Conservation (phyloP, 164 flowering plant species). For the Liquidambar formosana region DNA sequence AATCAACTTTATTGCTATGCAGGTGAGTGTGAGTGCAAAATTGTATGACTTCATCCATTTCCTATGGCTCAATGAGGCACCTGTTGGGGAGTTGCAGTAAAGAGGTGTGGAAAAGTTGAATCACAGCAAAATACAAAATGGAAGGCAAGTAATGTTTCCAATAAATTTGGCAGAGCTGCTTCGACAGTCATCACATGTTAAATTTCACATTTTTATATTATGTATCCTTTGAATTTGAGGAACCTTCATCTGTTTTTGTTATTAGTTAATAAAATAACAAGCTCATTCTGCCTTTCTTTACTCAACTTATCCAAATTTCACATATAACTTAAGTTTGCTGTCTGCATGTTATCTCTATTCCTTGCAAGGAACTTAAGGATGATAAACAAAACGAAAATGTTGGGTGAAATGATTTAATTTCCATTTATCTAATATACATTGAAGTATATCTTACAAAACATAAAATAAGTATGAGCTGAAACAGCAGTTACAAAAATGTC, state of each 20-base stretch:
- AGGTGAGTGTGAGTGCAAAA: slow-evolving; percentile 98
- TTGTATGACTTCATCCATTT: slow-evolving; percentile 96
- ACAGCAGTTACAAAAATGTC: too few relatives aligned
- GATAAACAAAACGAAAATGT: too few relatives aligned
- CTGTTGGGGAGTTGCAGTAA: slow-evolving; percentile 95
- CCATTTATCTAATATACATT: too few relatives aligned
- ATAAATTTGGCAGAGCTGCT: slow-evolving; percentile 16
- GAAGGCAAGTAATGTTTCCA: slow-evolving; percentile 24
- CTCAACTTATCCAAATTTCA: not conserved
- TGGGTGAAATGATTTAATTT: too few relatives aligned
- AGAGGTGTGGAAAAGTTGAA: not conserved
- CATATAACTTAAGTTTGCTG: not conserved
- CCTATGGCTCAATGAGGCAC: slow-evolving; percentile 98
- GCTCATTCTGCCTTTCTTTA: not conserved
- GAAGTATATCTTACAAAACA: too few relatives aligned
- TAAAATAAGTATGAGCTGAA: too few relatives aligned
- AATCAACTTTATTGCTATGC: slow-evolving; percentile 14
- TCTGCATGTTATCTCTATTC: not conserved
- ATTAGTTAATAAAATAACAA: not conserved
- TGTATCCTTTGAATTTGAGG: not conserved
- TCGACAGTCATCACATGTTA: not conserved
- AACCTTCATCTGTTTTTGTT: not conserved
- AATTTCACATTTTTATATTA: not conserved
- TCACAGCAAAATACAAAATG: slow-evolving; percentile 1
- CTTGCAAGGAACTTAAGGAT: too few relatives aligned